Evolutionary conservation across 1,139 yeast genomes (phyloP).

Genomic region (Debaryomyces udenii): DNA sequence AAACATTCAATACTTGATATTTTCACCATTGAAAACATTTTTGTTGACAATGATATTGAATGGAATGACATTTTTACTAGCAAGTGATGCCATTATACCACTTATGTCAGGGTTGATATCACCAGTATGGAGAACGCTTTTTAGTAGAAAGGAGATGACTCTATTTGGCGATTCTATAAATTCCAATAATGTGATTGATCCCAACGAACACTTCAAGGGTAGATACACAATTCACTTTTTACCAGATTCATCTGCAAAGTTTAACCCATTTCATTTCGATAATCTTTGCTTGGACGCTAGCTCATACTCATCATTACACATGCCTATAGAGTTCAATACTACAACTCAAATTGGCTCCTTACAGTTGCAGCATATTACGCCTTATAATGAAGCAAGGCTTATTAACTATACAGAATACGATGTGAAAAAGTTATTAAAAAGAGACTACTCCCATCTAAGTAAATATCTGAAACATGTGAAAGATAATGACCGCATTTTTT

Average conservation of each 20-base stretch:
- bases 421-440: slow-evolving; percentile 45
- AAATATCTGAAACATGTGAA: slow-evolving; percentile 24
- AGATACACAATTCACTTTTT: slow-evolving; percentile 81
- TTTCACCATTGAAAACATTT: slow-evolving; percentile 56
- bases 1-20: slow-evolving; percentile 72
- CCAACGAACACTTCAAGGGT: slow-evolving; percentile 80
- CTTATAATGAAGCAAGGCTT: slow-evolving; percentile 50
- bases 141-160: slow-evolving; percentile 62
- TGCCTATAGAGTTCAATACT: slow-evolving; percentile 84
- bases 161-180: slow-evolving; percentile 60
- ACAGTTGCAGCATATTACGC: slow-evolving; percentile 64
- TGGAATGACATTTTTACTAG: slow-evolving; percentile 43
- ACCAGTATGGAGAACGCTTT: slow-evolving; percentile 52
- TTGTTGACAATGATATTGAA: slow-evolving; percentile 42
- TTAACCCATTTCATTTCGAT: slow-evolving; percentile 73
- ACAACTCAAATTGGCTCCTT: slow-evolving; percentile 71
- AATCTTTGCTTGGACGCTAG: slow-evolving; percentile 56
- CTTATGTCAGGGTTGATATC: slow-evolving; percentile 32
- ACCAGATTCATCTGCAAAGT: slow-evolving; percentile 86
- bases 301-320: slow-evolving; percentile 27
- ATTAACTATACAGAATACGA: slow-evolving; percentile 62
- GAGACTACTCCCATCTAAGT: slow-evolving; percentile 43
- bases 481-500: slow-evolving; percentile 40
- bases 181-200: slow-evolving; percentile 52
- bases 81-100: slow-evolving; percentile 42